Percentiles rank a stretch among this genome's conserved stretches.
Conservation (phyloP, 495 filamentous ascomycete genomes). For the Talaromyces adpressus region DNA sequence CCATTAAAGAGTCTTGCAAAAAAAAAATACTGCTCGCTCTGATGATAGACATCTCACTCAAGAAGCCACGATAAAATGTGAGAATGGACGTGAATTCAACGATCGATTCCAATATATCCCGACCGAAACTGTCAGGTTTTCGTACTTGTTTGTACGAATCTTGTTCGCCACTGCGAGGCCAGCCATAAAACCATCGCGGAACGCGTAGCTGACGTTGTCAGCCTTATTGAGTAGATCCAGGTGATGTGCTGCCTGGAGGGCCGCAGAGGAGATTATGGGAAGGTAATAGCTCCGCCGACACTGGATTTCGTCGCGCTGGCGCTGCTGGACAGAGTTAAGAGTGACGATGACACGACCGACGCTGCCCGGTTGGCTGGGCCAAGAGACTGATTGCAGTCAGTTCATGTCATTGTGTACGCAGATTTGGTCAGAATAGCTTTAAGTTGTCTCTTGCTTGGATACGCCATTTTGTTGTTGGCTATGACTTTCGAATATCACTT, state of each 20-base stretch:
- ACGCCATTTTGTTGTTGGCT: too few relatives aligned
- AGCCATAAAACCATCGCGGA: neutral
- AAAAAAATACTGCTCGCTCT: neutral
- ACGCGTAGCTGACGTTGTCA: neutral
- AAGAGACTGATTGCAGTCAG: neutral
- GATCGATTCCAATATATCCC: neutral
- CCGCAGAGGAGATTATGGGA: neutral
- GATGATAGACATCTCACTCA: neutral
- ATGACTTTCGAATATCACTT: too few relatives aligned
- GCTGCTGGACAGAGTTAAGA: neutral
- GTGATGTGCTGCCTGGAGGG: neutral
- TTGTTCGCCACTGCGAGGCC: neutral
- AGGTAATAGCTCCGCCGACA: neutral
- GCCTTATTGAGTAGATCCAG: neutral
- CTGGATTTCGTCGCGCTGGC: neutral
- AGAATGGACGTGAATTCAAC: neutral
- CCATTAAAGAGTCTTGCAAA: neutral
- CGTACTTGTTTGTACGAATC: neutral
- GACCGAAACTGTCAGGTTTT: neutral
- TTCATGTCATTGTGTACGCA: neutral
- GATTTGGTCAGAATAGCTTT: neutral
- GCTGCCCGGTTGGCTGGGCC: neutral
- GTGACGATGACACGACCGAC: neutral
- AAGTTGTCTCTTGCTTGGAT: too few relatives aligned
- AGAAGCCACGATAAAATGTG: neutral